Percentiles rank a stretch among this genome's conserved stretches.
These are phyloP conservation scores for Suillus americanus DNA, from an alignment of 768 basidiomycete genomes.

Conservation along the genomic window DNA sequence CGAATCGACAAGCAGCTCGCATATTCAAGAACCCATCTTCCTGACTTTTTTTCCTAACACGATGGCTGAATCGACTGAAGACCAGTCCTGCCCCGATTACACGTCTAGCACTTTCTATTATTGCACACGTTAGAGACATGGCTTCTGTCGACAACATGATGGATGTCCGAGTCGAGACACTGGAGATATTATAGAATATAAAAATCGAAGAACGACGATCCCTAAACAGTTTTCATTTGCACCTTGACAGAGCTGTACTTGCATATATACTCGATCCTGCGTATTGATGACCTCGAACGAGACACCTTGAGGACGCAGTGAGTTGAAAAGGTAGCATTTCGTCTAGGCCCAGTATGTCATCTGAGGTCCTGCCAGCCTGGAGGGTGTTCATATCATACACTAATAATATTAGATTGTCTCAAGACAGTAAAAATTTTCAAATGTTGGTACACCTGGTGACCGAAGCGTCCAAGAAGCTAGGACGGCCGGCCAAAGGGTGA, in stretches of 20 bases:
- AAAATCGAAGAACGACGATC: background rate
- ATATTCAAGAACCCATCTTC: too few relatives aligned
- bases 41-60: too few relatives aligned
- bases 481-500: constrained; percentile 63
- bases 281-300: background rate
- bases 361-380: too few relatives aligned
- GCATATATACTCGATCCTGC: background rate
- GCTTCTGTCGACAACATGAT: background rate
- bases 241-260: background rate
- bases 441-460: constrained; percentile 70
- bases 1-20: too few relatives aligned
- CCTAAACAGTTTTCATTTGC: background rate
- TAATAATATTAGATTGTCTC: background rate
- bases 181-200: background rate
- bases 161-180: background rate
- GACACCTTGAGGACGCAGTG: background rate
- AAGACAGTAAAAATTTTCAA: background rate
- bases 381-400: background rate
- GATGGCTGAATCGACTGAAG: too few relatives aligned
- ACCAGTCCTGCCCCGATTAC: too few relatives aligned
- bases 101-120: too few relatives aligned
- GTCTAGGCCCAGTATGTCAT: too few relatives aligned
- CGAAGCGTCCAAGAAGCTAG: constrained; percentile 46
- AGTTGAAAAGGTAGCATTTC: background rate
- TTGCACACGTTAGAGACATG: background rate